Conservation (phyloP, 306 rosid species). For the Boehmeria nivea region DNA sequence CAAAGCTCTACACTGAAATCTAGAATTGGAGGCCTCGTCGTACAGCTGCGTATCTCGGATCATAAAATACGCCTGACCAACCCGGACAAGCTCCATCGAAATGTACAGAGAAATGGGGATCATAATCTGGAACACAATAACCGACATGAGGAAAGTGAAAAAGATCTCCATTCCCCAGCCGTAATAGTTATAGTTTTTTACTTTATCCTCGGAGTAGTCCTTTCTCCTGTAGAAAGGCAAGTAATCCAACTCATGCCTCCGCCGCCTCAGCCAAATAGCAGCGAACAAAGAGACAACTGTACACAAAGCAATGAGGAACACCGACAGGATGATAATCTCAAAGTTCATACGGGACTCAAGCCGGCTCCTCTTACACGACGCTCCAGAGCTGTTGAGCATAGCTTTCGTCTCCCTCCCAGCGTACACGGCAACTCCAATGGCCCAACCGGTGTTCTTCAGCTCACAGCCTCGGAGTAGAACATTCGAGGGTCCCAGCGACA, state of each 20-base stretch:
- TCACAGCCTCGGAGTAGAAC: slow-evolving; percentile 96
- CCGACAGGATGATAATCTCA: slow-evolving; percentile 83
- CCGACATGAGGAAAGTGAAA: slow-evolving; percentile 90
- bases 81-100: slow-evolving; percentile 92
- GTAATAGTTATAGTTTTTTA: slow-evolving; percentile 60
- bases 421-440: slow-evolving; percentile 92
- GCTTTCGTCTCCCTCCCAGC: slow-evolving; percentile 99
- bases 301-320: slow-evolving; percentile 79
- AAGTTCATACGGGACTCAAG: slow-evolving; percentile 87
- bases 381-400: slow-evolving; percentile 89
- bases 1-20: slow-evolving; percentile 97
- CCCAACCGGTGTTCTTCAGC: slow-evolving; percentile 93
- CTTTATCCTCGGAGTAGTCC: slow-evolving; percentile 39
- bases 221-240: slow-evolving; percentile 82
- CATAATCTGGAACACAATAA: slow-evolving; percentile 98
- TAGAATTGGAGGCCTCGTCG: slow-evolving; percentile 54
- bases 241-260: slow-evolving; percentile 62
- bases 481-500: slow-evolving; percentile 87
- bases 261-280: slow-evolving; percentile 75
- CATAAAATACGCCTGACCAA: slow-evolving; percentile 99
- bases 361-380: slow-evolving; percentile 90
- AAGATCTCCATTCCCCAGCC: slow-evolving; percentile 84
- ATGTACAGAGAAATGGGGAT: slow-evolving; percentile 97
- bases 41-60: slow-evolving; percentile 79
- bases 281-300: slow-evolving; percentile 81